Conservation (phyloP, 768 basidiomycete genomes). For the Tulasnella sp. region DNA sequence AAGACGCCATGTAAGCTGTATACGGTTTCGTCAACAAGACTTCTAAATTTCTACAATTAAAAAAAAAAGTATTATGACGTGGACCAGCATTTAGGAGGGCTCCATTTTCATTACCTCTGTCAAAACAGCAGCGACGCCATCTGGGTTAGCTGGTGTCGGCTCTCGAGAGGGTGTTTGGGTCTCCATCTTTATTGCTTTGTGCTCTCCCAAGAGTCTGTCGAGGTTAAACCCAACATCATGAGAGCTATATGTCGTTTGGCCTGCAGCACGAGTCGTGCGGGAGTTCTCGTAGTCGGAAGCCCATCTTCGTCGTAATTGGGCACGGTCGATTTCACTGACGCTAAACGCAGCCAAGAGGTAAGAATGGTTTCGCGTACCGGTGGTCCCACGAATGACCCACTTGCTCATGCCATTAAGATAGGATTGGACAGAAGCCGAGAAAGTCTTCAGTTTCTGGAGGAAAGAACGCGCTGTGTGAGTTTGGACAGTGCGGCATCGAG, state of each 20-base stretch:
- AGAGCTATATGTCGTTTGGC: neutral
- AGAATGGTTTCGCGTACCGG: neutral
- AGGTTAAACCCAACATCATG: neutral
- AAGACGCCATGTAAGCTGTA: constrained; percentile 54
- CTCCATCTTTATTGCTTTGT: constrained; percentile 48
- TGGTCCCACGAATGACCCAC: neutral
- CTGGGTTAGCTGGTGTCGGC: neutral
- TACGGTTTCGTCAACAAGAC: constrained; percentile 53
- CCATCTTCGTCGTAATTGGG: constrained; percentile 50
- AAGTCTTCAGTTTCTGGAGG: constrained; percentile 52
- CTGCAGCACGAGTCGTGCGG: neutral
- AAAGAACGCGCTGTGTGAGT: constrained; percentile 54
- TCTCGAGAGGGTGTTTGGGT: neutral
- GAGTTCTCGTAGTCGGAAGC: constrained; percentile 2
- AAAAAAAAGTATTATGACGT: neutral
- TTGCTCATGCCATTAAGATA: constrained; percentile 57
- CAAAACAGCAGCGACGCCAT: constrained; percentile 1
- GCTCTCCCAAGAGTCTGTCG: constrained; percentile 45
- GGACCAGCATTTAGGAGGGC: neutral
- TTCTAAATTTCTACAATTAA: constrained; percentile 45
- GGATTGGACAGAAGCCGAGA: constrained; percentile 52
- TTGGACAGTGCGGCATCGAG: constrained; percentile 53
- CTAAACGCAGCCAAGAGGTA: neutral
- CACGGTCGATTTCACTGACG: constrained; percentile 51
- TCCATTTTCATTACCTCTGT: neutral